Base-by-base conservation (phyloP, 2,329 filamentous ascomycete genomes). In the Metarhizium robertsii region DNA sequence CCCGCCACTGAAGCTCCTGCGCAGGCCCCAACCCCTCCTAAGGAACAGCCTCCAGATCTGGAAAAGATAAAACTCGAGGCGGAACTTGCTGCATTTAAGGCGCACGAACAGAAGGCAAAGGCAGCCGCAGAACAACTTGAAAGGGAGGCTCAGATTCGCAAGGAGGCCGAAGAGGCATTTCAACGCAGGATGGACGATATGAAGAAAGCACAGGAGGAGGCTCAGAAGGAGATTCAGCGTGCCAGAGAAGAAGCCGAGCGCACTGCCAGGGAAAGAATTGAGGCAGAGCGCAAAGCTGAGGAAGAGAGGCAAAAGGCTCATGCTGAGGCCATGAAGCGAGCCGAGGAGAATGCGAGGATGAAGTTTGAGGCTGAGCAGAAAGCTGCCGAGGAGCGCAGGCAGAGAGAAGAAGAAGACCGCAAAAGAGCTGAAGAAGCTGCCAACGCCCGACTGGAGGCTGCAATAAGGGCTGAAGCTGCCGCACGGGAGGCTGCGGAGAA, bases 41-140 rank as follows among this genome's bases (percentile, higher is more conserved):
- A 73, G 61, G 72, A 73, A 56, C 69, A 70, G 14, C 66, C 67
- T 13, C 64, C 65, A 34, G 80, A 86, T 53, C 75, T 79, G 2
- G 79, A 86, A 55, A 83, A 83, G 62, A 73, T 86, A 59, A 74
- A 74, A n/a, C 77, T 86, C 55, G 78, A 85, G 58, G 77, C 81
- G 59, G 78, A 86, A 61, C 69, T 88, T 16, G 74, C 76, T 13
- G 69, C 71, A 10, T 73, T 80, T 47, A 75, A 80, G 58, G 71
- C 68, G 4, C 73, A 73, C 34, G 69, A 77, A 55, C 75, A 73
- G 34, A 71, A 69, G 59, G 72, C 71, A 57, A 77, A 76, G 53
- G 75, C 74, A 11, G 73, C 71, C 10, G 73, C 75, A 38, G 73
- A 69, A 61, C 71, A 74, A 55, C 69, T 68, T 4, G 73, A 76